Percentiles rank a stretch among this genome's conserved stretches.
Conservation (phyloP, 2,329 filamentous ascomycete species). For the Diaporthe vaccinii region DNA sequence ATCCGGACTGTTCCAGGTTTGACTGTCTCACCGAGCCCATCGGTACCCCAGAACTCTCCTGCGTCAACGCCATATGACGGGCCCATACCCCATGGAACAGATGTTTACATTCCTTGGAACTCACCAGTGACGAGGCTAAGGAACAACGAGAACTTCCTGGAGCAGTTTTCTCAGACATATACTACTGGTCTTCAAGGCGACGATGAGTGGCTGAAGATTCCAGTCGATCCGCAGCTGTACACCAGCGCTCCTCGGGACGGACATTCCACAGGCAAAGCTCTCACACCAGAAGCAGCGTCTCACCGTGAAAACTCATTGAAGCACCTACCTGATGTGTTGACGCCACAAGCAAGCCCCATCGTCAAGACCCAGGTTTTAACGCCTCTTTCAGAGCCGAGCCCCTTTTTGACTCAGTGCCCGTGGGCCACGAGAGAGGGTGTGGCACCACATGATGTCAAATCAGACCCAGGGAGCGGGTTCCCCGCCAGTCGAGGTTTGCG, state of each 20-base stretch:
- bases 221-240: slow-evolving; percentile 42
- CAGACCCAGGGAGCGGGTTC: slow-evolving; percentile 3
- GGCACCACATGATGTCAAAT: slow-evolving; percentile 35
- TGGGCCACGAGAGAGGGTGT: slow-evolving; percentile 13
- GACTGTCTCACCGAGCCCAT: slow-evolving; percentile 32
- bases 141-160: slow-evolving; percentile 46
- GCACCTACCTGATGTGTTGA: slow-evolving; percentile 25
- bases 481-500: slow-evolving; percentile 7
- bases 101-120: slow-evolving; percentile 43
- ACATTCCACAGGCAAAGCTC: slow-evolving; percentile 17
- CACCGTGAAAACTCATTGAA: slow-evolving; percentile 21
- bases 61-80: slow-evolving; percentile 16
- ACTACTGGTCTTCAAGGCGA: slow-evolving; percentile 21
- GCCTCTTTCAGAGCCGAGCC: slow-evolving; percentile 39
- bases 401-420: slow-evolving; percentile 23
- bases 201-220: slow-evolving; percentile 39
- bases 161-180: slow-evolving; percentile 46
- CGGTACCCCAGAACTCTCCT: slow-evolving; percentile 31
- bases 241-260: neutral
- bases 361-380: slow-evolving; percentile 38
- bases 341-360: slow-evolving; percentile 36
- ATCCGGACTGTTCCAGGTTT: slow-evolving; percentile 37
- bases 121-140: slow-evolving; percentile 43
- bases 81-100: slow-evolving; percentile 23
- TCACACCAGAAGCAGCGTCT: slow-evolving; percentile 20